These are phyloP conservation scores for Chlorella sp. DNA, from an alignment of 139 green algal species.

Conservation along the genomic window DNA sequence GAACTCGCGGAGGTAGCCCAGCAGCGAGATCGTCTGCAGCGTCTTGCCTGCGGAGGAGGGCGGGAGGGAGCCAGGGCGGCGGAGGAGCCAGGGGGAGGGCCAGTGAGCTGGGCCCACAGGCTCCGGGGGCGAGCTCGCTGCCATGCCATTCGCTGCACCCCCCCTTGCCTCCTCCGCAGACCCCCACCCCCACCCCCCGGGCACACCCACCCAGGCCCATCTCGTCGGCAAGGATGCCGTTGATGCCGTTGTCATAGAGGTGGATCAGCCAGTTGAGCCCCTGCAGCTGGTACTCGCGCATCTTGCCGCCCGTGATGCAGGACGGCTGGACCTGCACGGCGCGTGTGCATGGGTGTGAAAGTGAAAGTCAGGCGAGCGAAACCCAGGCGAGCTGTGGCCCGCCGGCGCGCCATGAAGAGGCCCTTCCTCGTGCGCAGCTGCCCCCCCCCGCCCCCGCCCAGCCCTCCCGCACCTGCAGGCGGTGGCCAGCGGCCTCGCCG, in stretches of 20 bases:
- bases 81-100: not conserved
- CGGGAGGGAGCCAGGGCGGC: not conserved
- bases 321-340: constrained; percentile 67
- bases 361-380: too few relatives aligned
- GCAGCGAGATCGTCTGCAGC: constrained; percentile 97
- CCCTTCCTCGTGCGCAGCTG: too few relatives aligned
- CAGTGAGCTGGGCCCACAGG: too few relatives aligned
- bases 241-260: constrained; percentile 99
- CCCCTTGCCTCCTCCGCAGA: too few relatives aligned
- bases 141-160: too few relatives aligned
- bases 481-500: constrained; percentile 63
- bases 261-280: constrained; percentile 99
- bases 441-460: too few relatives aligned
- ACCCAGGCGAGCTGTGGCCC: too few relatives aligned
- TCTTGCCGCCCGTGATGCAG: constrained; percentile 87
- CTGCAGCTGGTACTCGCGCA: constrained; percentile 99
- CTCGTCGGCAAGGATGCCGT: constrained; percentile 99
- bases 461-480: constrained; percentile 63
- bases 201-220: constrained; percentile 76
- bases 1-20: constrained; percentile 96
- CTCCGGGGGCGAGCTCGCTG: too few relatives aligned
- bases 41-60: constrained; percentile 96
- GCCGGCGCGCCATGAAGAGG: too few relatives aligned
- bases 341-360: too few relatives aligned
- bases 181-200: not conserved